These are phyloP conservation scores for Saturnispora sekii DNA, from an alignment of 805 yeast species.

Conservation along the genomic window DNA sequence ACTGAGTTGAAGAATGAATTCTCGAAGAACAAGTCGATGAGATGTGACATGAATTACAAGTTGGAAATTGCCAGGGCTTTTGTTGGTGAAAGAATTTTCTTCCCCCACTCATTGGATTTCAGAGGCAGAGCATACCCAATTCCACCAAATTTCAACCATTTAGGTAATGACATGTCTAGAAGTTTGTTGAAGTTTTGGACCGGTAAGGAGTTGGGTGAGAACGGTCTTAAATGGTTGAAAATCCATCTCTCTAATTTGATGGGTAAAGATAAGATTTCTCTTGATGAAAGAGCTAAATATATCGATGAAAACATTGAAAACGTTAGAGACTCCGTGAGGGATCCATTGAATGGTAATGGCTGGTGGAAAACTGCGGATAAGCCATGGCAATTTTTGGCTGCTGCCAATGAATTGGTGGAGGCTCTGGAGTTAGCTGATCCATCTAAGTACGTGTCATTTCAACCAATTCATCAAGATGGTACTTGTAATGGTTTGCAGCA, in stretches of 20 bases:
- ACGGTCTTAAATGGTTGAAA: conserved; percentile 65
- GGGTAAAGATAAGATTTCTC: conserved; percentile 67
- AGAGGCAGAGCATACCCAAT: conserved; percentile 81
- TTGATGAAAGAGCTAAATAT: conserved; percentile 51
- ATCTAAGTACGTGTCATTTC: conserved; percentile 52
- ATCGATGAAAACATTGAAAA: conserved; percentile 48
- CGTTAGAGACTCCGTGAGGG: conserved; percentile 46
- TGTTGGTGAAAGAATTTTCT: conserved; percentile 65
- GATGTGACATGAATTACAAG: conserved; percentile 92
- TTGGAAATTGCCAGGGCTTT: conserved; percentile 92
- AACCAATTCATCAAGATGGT: conserved; percentile 82
- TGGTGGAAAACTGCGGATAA: conserved; percentile 74
- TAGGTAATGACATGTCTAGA: conserved; percentile 72
- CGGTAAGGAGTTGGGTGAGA: conserved; percentile 55
- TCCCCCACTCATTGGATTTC: conserved; percentile 75
- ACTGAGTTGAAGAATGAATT: conserved; percentile 50
- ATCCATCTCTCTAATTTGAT: conserved; percentile 64
- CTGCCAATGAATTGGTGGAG: conserved; percentile 55
- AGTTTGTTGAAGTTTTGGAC: conserved; percentile 68
- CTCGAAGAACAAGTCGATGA: conserved; percentile 64
- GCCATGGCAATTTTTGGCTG: conserved; percentile 75
- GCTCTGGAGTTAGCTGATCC: conserved; percentile 59
- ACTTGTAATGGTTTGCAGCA: conserved; percentile 82
- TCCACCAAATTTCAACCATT: conserved; percentile 71
- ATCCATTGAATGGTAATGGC: conserved; percentile 47